Evolutionary conservation across 192 early-diverging fungal genomes (phyloP).

Genomic region (Pilaira anomala): DNA sequence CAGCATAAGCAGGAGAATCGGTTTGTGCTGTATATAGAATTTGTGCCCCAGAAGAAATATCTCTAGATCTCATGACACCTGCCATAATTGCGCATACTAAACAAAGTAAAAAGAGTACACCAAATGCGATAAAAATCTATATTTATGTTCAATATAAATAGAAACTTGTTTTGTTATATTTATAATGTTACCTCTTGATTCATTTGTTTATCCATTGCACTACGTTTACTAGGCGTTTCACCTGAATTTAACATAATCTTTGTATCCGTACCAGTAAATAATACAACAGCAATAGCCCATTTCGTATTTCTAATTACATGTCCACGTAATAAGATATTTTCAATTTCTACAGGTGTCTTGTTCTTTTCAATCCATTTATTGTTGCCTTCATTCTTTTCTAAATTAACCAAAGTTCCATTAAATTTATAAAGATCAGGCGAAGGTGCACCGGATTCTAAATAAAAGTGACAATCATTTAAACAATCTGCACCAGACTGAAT

Average conservation of each 20-base stretch:
- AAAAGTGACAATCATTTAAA: slow-evolving; percentile 49
- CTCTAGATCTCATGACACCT: slow-evolving; percentile 31
- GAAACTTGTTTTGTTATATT: neutral
- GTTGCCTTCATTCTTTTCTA: slow-evolving; percentile 3
- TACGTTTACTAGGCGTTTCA: slow-evolving; percentile 86
- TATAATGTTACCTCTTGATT: slow-evolving; percentile 56
- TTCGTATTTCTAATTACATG: slow-evolving; percentile 88
- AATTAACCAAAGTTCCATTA: slow-evolving; percentile 64
- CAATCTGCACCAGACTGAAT: slow-evolving; percentile 77
- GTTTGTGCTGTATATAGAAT: slow-evolving; percentile 17
- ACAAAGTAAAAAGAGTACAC: slow-evolving; percentile 48
- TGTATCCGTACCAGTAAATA: slow-evolving; percentile 86
- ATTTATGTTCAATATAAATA: slow-evolving; percentile 1
- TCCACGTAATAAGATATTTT: slow-evolving; percentile 82
- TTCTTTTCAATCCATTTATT: slow-evolving; percentile 22
- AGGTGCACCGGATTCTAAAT: slow-evolving; percentile 74
- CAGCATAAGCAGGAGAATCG: slow-evolving; percentile 20
- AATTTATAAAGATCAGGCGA: slow-evolving; percentile 75
- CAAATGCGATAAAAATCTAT: slow-evolving; percentile 56
- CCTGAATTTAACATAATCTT: slow-evolving; percentile 93
- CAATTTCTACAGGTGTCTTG: slow-evolving; percentile 70
- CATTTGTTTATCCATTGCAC: slow-evolving; percentile 61
- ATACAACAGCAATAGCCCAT: slow-evolving; percentile 80
- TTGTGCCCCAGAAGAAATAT: slow-evolving; percentile 2
- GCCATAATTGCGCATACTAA: slow-evolving; percentile 52